Conservation (phyloP, 495 filamentous ascomycete species). For the Aspergillus hancockii region DNA sequence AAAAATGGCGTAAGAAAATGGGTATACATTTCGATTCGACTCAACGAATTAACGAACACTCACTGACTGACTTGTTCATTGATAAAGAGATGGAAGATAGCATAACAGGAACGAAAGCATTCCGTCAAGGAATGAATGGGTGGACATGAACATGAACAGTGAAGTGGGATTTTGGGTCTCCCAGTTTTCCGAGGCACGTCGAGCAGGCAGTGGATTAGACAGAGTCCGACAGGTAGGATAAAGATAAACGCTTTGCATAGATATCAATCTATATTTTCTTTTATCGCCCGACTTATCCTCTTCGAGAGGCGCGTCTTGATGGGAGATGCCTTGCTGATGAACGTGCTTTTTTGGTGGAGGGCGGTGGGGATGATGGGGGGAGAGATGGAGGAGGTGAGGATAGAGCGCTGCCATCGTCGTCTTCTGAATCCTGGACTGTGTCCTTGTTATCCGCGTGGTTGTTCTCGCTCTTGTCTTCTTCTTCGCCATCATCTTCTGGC, state of each 20-base stretch:
- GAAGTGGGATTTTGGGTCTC: background rate
- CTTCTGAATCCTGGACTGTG: conserved; percentile 12
- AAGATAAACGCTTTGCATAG: background rate
- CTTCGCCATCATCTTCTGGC: conserved; percentile 27
- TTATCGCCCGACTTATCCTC: conserved; percentile 24
- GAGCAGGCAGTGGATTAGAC: background rate
- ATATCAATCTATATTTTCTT: background rate
- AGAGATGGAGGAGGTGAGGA: conserved; percentile 22
- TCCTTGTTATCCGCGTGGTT: conserved; percentile 20
- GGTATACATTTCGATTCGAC: conserved; percentile 38
- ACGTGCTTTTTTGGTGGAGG: conserved; percentile 26
- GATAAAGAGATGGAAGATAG: conserved; percentile 8
- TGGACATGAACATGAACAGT: conserved; percentile 15
- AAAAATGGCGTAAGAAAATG: conserved; percentile 13
- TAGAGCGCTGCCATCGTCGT: conserved; percentile 25
- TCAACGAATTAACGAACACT: conserved; percentile 18
- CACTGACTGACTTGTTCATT: conserved; percentile 13
- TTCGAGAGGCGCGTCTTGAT: conserved; percentile 42
- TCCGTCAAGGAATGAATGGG: background rate
- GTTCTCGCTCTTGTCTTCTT: conserved; percentile 18
- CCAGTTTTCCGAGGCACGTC: background rate
- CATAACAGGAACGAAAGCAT: background rate
- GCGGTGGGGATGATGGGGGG: conserved; percentile 26
- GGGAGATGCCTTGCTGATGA: conserved; percentile 29
- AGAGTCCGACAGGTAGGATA: background rate